A percentile compares a stretch with the other conserved stretches of the same genome.
Evolutionary conservation across 768 basidiomycete genomes (phyloP).

Genomic region (Asterophora lycoperdoides): DNA sequence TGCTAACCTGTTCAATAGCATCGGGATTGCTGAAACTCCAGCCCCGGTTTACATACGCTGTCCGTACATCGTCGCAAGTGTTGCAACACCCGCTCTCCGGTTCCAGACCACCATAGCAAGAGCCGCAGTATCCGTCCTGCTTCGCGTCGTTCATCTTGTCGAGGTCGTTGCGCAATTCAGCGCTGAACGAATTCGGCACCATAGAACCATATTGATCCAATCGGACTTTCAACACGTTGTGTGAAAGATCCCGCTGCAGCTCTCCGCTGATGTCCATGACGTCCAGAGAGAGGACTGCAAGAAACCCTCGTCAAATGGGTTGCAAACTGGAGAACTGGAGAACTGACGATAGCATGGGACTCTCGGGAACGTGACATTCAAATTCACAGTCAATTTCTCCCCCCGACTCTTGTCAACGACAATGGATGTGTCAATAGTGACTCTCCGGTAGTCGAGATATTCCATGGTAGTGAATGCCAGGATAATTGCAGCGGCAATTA

Average conservation of each 20-base stretch:
- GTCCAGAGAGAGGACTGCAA: constrained; percentile 86
- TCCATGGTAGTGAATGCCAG: constrained; percentile 88
- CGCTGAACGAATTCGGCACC: constrained; percentile 51
- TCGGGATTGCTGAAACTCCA: constrained; percentile 96
- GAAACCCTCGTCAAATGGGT: background rate
- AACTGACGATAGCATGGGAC: constrained; percentile 95
- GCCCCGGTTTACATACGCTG: constrained; percentile 84
- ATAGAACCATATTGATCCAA: constrained; percentile 53
- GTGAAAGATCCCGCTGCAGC: constrained; percentile 84
- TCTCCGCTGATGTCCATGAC: constrained; percentile 99
- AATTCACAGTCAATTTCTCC: constrained; percentile 85
- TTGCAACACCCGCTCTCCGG: constrained; percentile 88
- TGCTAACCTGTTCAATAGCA: constrained; percentile 81
- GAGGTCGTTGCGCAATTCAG: constrained; percentile 80
- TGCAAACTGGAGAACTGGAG: background rate
- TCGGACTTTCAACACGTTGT: constrained; percentile 84
- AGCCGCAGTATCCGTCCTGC: constrained; percentile 78
- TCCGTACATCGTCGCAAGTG: constrained; percentile 90
- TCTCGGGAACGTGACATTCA: constrained; percentile 93
- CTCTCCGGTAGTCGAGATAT: constrained; percentile 89
- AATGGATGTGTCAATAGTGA: constrained; percentile 86
- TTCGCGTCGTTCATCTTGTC: constrained; percentile 70
- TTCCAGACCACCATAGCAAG: constrained; percentile 86
- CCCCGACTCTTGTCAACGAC: constrained; percentile 94
- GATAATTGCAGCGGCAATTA: constrained; percentile 90